Evolutionary conservation across 345 rosid species (phyloP).

Genomic region (Syzygium grande): DNA sequence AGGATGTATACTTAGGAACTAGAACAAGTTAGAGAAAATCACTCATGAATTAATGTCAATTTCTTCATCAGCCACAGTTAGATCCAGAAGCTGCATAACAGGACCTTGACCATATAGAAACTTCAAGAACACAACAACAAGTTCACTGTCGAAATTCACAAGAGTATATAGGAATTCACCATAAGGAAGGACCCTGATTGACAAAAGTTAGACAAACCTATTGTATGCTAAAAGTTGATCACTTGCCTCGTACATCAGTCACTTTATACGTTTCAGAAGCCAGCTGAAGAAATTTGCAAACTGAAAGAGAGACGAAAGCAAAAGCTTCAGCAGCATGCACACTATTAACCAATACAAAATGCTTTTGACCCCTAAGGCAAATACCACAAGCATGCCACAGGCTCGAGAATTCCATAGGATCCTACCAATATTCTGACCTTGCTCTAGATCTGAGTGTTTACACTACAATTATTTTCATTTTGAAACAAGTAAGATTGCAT

Average conservation of each 20-base stretch:
- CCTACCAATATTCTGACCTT: neutral
- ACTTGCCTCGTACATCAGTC: constrained; percentile 80
- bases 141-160: constrained; percentile 54
- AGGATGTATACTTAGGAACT: no score
- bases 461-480: neutral
- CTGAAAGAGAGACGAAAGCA: constrained; percentile 38
- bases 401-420: neutral
- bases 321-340: constrained; percentile 13
- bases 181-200: neutral
- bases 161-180: neutral
- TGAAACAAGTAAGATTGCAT: neutral
- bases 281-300: constrained; percentile 89
- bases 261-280: constrained; percentile 83
- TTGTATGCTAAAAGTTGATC: constrained; percentile 74
- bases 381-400: neutral
- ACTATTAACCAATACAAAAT: neutral
- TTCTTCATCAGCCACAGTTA: neutral
- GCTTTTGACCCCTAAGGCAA: neutral
- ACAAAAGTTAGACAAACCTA: constrained; percentile 33
- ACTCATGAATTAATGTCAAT: neutral
- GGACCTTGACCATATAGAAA: constrained; percentile 91
- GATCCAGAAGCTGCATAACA: constrained; percentile 58
- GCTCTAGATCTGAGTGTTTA: neutral
- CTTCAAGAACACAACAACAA: constrained; percentile 78
- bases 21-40: neutral